phyloP scores from a whole-genome alignment of 2,329 filamentous ascomycete genomes.

The Aspergillus fijiensis region DNA sequence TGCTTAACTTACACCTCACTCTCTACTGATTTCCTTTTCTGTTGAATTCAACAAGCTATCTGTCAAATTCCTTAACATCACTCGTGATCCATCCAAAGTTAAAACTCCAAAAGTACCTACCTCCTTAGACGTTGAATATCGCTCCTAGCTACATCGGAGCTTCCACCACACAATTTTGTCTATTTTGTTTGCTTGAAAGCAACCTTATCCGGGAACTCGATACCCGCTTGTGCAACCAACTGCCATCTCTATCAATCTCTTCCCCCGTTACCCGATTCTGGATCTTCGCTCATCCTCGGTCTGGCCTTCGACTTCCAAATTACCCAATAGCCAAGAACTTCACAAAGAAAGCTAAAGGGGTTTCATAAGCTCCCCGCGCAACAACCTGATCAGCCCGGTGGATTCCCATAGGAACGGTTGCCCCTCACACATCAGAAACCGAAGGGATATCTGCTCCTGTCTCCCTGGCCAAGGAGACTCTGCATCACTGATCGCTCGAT shows the following conservation, averaged over 20 bases:
- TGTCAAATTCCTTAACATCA: neutral
- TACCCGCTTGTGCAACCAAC: neutral
- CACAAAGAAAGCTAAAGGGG: conserved; percentile 10
- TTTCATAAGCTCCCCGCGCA: conserved; percentile 2
- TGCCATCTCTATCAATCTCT: neutral
- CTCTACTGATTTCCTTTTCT: neutral
- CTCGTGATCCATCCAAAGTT: neutral
- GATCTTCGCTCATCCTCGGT: neutral
- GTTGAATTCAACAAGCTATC: neutral
- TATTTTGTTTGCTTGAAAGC: conserved; percentile 18
- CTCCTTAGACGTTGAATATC: neutral
- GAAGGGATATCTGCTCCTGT: conserved; percentile 20
- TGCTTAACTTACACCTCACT: neutral
- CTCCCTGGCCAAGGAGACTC: conserved; percentile 16
- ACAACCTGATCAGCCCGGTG: neutral
- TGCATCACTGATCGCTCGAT: conserved; percentile 7
- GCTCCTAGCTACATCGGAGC: neutral
- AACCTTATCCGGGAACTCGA: conserved; percentile 10
- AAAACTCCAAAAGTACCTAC: neutral
- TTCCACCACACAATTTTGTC: neutral
- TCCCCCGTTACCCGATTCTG: neutral
- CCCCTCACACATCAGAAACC: conserved; percentile 13
- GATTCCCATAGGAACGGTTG: conserved; percentile 18
- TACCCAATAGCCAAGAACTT: neutral
- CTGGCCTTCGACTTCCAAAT: neutral